A percentile compares a stretch with the other conserved stretches of the same genome.
Evolutionary conservation across 2,329 filamentous ascomycete genomes (phyloP).

Genomic region (Orbilia ellipsospora): DNA sequence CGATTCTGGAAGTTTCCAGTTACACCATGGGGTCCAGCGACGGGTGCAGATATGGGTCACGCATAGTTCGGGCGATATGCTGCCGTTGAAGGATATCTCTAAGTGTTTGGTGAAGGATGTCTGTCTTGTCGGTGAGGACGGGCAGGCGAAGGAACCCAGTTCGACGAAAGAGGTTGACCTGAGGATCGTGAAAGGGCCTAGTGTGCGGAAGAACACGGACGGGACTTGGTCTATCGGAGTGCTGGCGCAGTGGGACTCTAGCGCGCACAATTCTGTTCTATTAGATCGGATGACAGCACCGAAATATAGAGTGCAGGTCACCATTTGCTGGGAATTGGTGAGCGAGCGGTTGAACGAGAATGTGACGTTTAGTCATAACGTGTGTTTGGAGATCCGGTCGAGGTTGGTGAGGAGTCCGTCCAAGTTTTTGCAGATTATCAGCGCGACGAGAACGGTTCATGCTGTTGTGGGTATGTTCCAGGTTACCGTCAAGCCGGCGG

Average conservation of each 20-base stretch:
- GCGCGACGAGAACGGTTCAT: conserved; percentile 83
- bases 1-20: conserved; percentile 89
- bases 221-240: conserved; percentile 88
- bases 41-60: conserved; percentile 88
- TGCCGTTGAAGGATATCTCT: conserved; percentile 88
- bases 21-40: conserved; percentile 93
- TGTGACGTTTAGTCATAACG: conserved; percentile 84
- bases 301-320: conserved; percentile 89
- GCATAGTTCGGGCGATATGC: conserved; percentile 85
- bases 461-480: conserved; percentile 89
- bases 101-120: conserved; percentile 82
- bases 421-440: conserved; percentile 88
- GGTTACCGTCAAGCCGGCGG: conserved; percentile 83
- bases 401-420: conserved; percentile 81
- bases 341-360: conserved; percentile 86
- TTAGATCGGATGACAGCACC: conserved; percentile 95
- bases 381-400: conserved; percentile 77
- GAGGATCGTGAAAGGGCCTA: conserved; percentile 79
- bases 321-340: conserved; percentile 84
- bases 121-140: conserved; percentile 82
- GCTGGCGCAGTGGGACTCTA: conserved; percentile 96
- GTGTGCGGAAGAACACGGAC: conserved; percentile 85
- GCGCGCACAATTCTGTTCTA: conserved; percentile 87
- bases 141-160: conserved; percentile 83
- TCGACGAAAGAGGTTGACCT: conserved; percentile 79